These are phyloP conservation scores for Citrullus mucosospermus DNA, from an alignment of 306 rosid genomes.

Conservation along the genomic window DNA sequence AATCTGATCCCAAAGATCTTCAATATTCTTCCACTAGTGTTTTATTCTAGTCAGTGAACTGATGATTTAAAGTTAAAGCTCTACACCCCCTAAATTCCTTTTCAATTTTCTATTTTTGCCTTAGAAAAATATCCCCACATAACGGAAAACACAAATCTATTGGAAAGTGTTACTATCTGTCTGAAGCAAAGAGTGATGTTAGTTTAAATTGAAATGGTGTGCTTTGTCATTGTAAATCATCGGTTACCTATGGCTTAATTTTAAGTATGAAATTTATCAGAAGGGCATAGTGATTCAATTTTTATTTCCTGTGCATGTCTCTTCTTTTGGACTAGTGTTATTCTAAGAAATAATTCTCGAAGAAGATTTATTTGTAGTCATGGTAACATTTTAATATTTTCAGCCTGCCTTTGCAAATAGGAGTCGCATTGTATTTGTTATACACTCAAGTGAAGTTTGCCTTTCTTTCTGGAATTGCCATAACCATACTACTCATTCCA, in stretches of 20 bases:
- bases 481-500: conserved; percentile 80
- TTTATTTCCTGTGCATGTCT: not conserved
- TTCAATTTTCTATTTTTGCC: not conserved
- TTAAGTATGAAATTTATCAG: not conserved
- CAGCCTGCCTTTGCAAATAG: conserved; percentile 98
- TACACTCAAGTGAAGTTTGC: conserved; percentile 91
- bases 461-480: conserved; percentile 80
- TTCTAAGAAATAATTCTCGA: not conserved
- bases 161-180: not conserved
- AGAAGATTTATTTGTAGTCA: not conserved
- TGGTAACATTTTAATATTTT: conserved; percentile 9
- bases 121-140: not conserved
- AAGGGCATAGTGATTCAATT: not conserved
- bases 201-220: not conserved
- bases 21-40: not conserved
- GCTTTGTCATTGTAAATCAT: not conserved
- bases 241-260: not conserved
- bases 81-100: not conserved
- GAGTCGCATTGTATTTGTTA: conserved; percentile 75
- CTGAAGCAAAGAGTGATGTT: not conserved
- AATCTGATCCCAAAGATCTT: not conserved
- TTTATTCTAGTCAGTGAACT: not conserved
- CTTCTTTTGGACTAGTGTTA: not conserved
- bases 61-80: not conserved
- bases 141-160: not conserved